Base-by-base conservation (phyloP, 108 stramenopile genomes). In the Fragilariopsis cylindrus region DNA sequence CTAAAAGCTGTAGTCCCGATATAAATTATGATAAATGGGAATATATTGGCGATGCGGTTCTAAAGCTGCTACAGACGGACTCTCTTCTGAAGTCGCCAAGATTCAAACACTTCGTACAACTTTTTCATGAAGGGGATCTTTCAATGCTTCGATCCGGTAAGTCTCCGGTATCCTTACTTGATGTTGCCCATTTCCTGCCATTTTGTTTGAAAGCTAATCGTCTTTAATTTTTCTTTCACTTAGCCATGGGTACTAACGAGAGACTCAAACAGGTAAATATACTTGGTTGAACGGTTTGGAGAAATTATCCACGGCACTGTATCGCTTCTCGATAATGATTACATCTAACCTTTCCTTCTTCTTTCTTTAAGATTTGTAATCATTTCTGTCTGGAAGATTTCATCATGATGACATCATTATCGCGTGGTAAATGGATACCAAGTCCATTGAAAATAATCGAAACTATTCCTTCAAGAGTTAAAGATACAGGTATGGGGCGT, bases 1-100 rank as follows among this genome's bases (percentile, higher is more conserved):
- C 83, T 3, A 81, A 79, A 63, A 84, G 82, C 55, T 81, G 80
- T 49, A 55, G 44, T 15, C 49, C 57, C 30, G 74, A 62, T 13
- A 70, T 54, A 1, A 66, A 73, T 46, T 90, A 87, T 69, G 89
- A 90, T 16, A 72, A 57, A 12, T 50, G 75, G 21, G 85, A 89
- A 73, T 86, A 75, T 75, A 48, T 90, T 6, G 89, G 89, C 30
- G 89, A 90, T 72, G 89, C 77, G 7, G 86, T 87, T 11, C 76
- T 90, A 40, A 87, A 90, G 72, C 40, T 87, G 21, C 45, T 90
- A 4, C 86, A 87, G 43, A 87, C 86, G 8, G 86, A 90, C 69
- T 71, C 76, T 7, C 68, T 87, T 13, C 21, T 90, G 30, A 73
- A 76, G 40, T 81, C 85, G 9, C 16, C 47, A 6, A 42, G 74